Evolutionary conservation across 2,329 filamentous ascomycete genomes (phyloP), one percentile per base, ranked within the genome.

Genomic region (Ophiostoma quercus): DNA sequence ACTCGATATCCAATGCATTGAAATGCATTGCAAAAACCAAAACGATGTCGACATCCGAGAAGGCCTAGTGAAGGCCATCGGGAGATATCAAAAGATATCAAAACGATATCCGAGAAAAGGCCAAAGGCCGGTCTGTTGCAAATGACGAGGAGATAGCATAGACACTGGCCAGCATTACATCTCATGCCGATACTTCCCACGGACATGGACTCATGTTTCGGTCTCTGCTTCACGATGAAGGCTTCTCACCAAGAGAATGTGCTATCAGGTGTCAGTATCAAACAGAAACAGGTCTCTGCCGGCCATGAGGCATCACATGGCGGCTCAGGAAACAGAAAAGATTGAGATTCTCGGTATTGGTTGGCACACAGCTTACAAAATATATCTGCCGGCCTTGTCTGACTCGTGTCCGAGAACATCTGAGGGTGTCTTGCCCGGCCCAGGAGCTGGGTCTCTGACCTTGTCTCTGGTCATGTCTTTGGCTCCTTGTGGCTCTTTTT

Each of bases 1-100:
- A n/a, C 51, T 57, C 12, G 51, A 22, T 25, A 57, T 57, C 51
- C 51, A 57, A 57, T 57, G 51, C 51, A 57, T 57, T 57, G 51
- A 3, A 19, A 47, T 25, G n/a, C n/a, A 14, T 25, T 9, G 51
- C 22, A 14, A 57, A 8, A 57, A 25, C 8, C 51, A 29, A 57
- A 57, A 25, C 51, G 8, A 11, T 25, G 6, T 25, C 51, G 5
- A 8, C n/a, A 2, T 47, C 19, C 19, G 2, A 16, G 1, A 8
- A 19, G 14, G 16, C 14, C 43, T n/a, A 19, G 43, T 19, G 19
- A 19, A 5, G 43, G 43, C 16, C 16, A 47, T 19, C 16, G 19
- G 16, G 5, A 47, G 43, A 19, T 47, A 47, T 47, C 43, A 47
- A 19, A 6, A n/a, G 16, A n/a, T 16, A 47, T 47, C 34, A 19